Evolutionary conservation across 208 protist species (phyloP).

Genomic region (Paratrypanosoma confusum): DNA sequence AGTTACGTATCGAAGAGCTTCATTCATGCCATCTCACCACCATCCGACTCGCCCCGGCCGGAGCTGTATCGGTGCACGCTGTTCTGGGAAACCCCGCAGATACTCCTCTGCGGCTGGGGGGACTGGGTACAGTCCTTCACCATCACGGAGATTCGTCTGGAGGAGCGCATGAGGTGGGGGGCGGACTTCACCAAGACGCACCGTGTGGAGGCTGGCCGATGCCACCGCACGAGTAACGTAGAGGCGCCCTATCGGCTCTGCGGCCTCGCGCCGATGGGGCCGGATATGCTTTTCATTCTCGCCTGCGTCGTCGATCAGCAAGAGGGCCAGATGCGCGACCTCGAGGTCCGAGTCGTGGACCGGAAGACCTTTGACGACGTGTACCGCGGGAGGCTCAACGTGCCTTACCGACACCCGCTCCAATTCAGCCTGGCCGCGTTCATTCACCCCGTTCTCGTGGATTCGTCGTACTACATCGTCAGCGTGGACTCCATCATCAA

Average conservation of each 20-base stretch:
- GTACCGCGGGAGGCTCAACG: conserved; percentile 37
- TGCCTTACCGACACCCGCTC: conserved; percentile 43
- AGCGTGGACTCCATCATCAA: conserved; percentile 39
- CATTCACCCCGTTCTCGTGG: conserved; percentile 4
- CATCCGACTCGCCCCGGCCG: conserved; percentile 8
- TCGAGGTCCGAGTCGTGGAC: conserved; percentile 65
- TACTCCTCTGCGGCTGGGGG: conserved; percentile 50
- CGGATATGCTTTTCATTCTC: conserved; percentile 33
- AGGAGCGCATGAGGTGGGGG: conserved; percentile 5
- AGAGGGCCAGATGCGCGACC: conserved; percentile 33
- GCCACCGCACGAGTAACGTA: conserved; percentile 5
- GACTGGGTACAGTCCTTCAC: conserved; percentile 47
- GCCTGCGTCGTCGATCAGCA: conserved; percentile 23
- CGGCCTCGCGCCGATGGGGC: conserved; percentile 46
- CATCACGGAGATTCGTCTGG: conserved; percentile 11
- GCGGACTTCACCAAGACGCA: conserved; percentile 9
- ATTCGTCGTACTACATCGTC: conserved; percentile 37
- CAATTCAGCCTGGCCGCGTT: conserved; percentile 37
- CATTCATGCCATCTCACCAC: conserved; percentile 14
- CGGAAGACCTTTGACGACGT: conserved; percentile 26
- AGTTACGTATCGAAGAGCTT: conserved; percentile 18
- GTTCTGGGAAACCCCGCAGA: conserved; percentile 28
- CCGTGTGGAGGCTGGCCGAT: conserved; percentile 7
- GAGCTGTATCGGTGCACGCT: conserved; percentile 44
- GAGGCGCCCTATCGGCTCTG: conserved; percentile 42